phyloP scores from a whole-genome alignment of 805 yeast species.

The Millerago galiae region DNA sequence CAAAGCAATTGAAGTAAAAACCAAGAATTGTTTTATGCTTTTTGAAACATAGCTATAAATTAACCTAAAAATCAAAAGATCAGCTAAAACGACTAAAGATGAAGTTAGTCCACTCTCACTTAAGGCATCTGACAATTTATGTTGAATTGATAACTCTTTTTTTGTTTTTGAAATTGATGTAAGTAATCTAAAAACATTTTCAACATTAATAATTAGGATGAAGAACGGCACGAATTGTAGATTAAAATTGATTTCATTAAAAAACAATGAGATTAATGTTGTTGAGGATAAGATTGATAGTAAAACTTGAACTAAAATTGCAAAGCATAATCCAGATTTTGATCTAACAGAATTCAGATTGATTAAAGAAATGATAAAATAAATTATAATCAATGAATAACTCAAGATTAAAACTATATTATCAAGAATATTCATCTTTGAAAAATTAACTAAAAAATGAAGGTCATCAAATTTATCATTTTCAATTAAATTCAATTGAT shows the following conservation, averaged over 20 bases:
- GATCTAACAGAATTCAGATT: constrained; percentile 40
- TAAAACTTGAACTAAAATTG: constrained; percentile 34
- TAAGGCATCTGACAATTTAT: constrained; percentile 32
- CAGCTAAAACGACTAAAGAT: constrained; percentile 28
- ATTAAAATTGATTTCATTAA: constrained; percentile 27
- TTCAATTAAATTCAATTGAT: not conserved
- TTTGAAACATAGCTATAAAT: constrained; percentile 26
- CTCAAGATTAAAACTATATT: constrained; percentile 19
- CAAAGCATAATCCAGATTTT: constrained; percentile 37
- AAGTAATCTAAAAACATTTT: constrained; percentile 42
- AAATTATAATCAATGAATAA: constrained; percentile 26
- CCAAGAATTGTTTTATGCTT: constrained; percentile 34
- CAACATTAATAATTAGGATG: constrained; percentile 37
- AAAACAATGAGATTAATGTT: constrained; percentile 34
- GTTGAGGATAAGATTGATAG: constrained; percentile 37
- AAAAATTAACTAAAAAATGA: not conserved
- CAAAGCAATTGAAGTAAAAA: constrained; percentile 43
- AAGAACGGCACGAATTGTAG: constrained; percentile 36
- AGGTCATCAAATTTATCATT: not conserved
- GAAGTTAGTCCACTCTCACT: constrained; percentile 33
- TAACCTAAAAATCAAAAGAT: constrained; percentile 21
- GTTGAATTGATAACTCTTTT: constrained; percentile 35
- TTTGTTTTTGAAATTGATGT: constrained; percentile 33
- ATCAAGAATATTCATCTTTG: constrained; percentile 13
- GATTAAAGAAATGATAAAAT: constrained; percentile 32